These are phyloP conservation scores for Maudiozyma serrabonitensis DNA, from an alignment of 805 yeast species.

Conservation along the genomic window DNA sequence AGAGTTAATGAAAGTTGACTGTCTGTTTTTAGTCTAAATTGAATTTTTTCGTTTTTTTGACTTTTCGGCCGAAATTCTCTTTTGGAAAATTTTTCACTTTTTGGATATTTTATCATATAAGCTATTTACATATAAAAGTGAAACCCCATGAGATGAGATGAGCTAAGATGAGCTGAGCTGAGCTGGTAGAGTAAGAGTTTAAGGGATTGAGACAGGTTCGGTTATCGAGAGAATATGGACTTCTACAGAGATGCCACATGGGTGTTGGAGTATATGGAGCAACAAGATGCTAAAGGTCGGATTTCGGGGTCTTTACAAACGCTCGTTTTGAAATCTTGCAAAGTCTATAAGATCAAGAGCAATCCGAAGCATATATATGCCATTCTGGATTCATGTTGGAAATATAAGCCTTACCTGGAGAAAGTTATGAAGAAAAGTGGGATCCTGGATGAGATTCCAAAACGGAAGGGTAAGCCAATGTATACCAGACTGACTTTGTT, in stretches of 20 bases:
- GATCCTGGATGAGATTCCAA: constrained; percentile 40
- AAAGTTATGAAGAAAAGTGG: constrained; percentile 58
- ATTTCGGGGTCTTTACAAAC: constrained; percentile 45
- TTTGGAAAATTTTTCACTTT: too few species aligned
- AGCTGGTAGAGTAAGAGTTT: background rate
- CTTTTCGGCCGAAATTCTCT: background rate
- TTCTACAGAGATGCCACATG: constrained; percentile 34
- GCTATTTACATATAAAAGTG: too few species aligned
- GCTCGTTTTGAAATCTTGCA: constrained; percentile 42
- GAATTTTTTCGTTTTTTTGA: background rate
- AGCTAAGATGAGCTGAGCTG: too few species aligned
- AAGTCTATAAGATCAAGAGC: constrained; percentile 38
- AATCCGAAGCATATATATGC: constrained; percentile 86
- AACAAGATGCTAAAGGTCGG: constrained; percentile 23
- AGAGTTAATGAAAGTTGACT: background rate
- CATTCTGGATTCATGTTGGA: constrained; percentile 65
- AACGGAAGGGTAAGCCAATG: constrained; percentile 40
- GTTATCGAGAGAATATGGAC: constrained; percentile 14
- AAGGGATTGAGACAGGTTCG: background rate
- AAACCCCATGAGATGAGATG: too few species aligned
- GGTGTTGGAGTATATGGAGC: constrained; percentile 28
- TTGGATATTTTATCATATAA: too few species aligned
- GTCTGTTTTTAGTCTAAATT: background rate
- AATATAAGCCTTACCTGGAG: constrained; percentile 54
- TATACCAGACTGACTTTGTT: constrained; percentile 31